Evolutionary conservation across 306 rosid genomes (phyloP), one percentile per base, ranked within the genome.

Genomic region (Boehmeria nivea): DNA sequence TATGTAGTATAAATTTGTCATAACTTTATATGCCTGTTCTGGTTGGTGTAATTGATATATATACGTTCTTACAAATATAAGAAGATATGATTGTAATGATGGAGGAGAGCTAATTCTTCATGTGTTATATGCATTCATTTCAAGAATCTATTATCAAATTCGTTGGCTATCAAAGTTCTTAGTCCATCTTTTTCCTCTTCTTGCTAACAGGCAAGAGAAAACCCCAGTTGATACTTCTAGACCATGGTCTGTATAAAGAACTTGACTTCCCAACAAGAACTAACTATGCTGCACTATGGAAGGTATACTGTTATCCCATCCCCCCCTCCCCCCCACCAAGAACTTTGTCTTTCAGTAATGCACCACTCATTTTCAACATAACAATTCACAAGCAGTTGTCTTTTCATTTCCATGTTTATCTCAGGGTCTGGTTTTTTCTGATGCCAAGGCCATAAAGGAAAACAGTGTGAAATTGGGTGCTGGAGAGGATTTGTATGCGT

Each of bases 281-380:
- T 59, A 87, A 80, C 75, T 91, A 91, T 75, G 99, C 99, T 69
- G 68, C 87, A 64, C 88, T 91, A 3, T 87, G 99, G 99, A 91
- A 85, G 93, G 90, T 83, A 57, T 17, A 24, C 39, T 25, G 2
- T 21, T 51, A 56, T 64, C 26, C 58, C 20, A 11, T 40, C 12
- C 17, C 17, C 17, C 10, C 17, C 45, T 40, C 10, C 11, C 7
- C 11, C 11, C 11, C 38, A 4, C 38, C 38, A 7, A 21, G 34
- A 3, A 33, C 16, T 25, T 38, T 16, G 16, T 21, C 23, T 25
- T 45, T 34, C 37, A 13, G 42, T 54, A 12, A 36, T 53, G 13
- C 18, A 8, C 12, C 48, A 26, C 9, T 31, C n/a, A 4, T 1
- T 40, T 3, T 40, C 6, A 40, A 40, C 10, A 12, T 40, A 40